These are phyloP conservation scores for Trichophyton benhamiae DNA, from an alignment of 2,329 filamentous ascomycete genomes.

Conservation along the genomic window DNA sequence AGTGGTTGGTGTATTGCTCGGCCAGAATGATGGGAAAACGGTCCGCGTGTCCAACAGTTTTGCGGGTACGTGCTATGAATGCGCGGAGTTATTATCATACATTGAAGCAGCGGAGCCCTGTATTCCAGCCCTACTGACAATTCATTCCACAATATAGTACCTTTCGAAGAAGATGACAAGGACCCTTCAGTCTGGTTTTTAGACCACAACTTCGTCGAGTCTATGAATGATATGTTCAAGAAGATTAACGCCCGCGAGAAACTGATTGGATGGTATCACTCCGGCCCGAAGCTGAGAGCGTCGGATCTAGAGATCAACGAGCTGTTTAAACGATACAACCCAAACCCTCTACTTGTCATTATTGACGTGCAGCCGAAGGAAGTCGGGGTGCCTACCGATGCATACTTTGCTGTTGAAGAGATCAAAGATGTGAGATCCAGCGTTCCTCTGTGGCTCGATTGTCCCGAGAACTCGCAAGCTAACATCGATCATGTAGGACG, in stretches of 20 bases:
- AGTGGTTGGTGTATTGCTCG: slow-evolving; percentile 86
- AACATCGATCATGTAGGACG: slow-evolving; percentile 50
- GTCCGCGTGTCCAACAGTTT: slow-evolving; percentile 98
- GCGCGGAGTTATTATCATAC: not conserved
- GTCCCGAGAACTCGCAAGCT: not conserved
- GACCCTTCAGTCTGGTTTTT: slow-evolving; percentile 98
- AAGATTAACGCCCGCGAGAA: slow-evolving; percentile 98
- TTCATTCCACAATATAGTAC: slow-evolving; percentile 47
- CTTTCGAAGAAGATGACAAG: slow-evolving; percentile 98
- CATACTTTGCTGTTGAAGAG: slow-evolving; percentile 97
- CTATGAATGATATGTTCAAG: slow-evolving; percentile 99
- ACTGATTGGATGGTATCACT: slow-evolving; percentile 99
- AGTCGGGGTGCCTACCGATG: slow-evolving; percentile 92
- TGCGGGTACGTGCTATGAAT: slow-evolving; percentile 53
- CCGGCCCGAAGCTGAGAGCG: slow-evolving; percentile 87
- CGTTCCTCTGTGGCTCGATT: not conserved
- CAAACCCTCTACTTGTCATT: slow-evolving; percentile 90
- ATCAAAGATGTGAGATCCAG: slow-evolving; percentile 77
- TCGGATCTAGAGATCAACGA: slow-evolving; percentile 99
- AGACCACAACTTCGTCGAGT: slow-evolving; percentile 98
- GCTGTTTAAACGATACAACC: slow-evolving; percentile 97
- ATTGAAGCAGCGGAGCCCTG: not conserved
- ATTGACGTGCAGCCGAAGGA: slow-evolving; percentile 98
- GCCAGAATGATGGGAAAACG: slow-evolving; percentile 91
- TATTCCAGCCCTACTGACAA: slow-evolving; percentile 6